Base-by-base conservation (phyloP, 441 rosid species). In the Jatropha multifida region DNA sequence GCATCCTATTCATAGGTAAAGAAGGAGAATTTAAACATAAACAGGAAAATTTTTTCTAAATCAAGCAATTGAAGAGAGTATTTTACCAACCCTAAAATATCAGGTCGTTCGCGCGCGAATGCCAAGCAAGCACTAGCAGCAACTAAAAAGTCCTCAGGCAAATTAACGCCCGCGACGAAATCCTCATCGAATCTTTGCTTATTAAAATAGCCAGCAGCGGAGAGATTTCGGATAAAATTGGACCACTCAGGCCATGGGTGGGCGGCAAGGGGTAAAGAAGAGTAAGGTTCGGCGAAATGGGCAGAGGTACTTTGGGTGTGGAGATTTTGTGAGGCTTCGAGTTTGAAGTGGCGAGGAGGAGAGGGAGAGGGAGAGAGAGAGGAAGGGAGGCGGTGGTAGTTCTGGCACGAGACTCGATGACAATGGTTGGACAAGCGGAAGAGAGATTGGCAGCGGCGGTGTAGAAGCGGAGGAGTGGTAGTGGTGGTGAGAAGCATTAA, bases 71-170 rank as follows among this genome's bases (percentile, higher is more conserved):
- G 9, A 54, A 18, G 38, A 63, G 8, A 51, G 64, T 5, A 15
- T 14, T 12, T 10, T 6, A 46, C 9, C 15, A 74, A 94, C 97
- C 85, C 84, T 51, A 93, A 76, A 44, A 89, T 68, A 10, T 81
- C 80, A 18, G 94, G 88, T 72, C 86, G 82, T 64, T 87, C 89
- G 49, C 84, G 86, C 10, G 98, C 93, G 62, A 93, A 80, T 5
- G 92, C 83, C 77, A 93, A 76, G 89, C 93, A 92, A 41, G 92
- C 98, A 49, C 67, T 48, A 42, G 85, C 84, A 63, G 86, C 86
- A n/a, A 73, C 75, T 48, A 85, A 38, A 67, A 94, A 79, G 48
- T 86, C 92, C 49, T 89, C 87, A 3, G 88, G 86, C 56, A 87
- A 85, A 73, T 78, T 77, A 48, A 65, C 64, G 48, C 63, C 81